Base-by-base conservation (phyloP, 176 grass and related monocot species). In the Luzula sylvatica region DNA sequence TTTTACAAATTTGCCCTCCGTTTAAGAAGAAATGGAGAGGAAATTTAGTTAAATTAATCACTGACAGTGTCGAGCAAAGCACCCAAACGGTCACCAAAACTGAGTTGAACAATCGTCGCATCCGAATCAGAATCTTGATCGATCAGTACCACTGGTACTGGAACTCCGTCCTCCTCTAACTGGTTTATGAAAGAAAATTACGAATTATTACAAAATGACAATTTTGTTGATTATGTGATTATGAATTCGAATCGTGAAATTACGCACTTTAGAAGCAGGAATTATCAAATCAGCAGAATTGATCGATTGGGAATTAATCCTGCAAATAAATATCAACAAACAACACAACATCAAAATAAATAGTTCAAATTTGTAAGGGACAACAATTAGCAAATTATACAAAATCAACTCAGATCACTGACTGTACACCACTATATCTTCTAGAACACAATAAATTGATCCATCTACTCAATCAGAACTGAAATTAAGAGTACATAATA, bases 51-150 rank as follows among this genome's bases (percentile, higher is more conserved):
- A 9, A 52, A 21, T 20, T 15, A 46, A 78, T 69, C 40, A 2
- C 56, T 71, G 68, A 95, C 89, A 65, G 88, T 88, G 29, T 95
- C 88, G 75, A 95, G 76, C 46, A 95, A 44, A 59, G 88, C 79
- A 12, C 88, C 88, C 57, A 95, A 69, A 56, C 88, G 76, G 25
- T 95, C 83, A 14, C 88, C 88, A 75, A 95, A 95, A 78, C 88
- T 95, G 48, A 95, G 62, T 40, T 87, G 79, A 22, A 95, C 88
- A 28, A 95, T 81, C 58, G 88, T 95, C 40, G 88, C 73, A 75
- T 88, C 76, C 48, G 83, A 61, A 46, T 95, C 83, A 44, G 88
- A 84, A 26, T 88, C 83, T 73, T 95, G 88, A 75, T 95, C 88
- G 44, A 95, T 95, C 71, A 78, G 53, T 47, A 95, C 69, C 21